Evolutionary conservation across 2,329 filamentous ascomycete genomes (phyloP), one percentile per base, ranked within the genome.

Genomic region (Calonectria pauciramosa): DNA sequence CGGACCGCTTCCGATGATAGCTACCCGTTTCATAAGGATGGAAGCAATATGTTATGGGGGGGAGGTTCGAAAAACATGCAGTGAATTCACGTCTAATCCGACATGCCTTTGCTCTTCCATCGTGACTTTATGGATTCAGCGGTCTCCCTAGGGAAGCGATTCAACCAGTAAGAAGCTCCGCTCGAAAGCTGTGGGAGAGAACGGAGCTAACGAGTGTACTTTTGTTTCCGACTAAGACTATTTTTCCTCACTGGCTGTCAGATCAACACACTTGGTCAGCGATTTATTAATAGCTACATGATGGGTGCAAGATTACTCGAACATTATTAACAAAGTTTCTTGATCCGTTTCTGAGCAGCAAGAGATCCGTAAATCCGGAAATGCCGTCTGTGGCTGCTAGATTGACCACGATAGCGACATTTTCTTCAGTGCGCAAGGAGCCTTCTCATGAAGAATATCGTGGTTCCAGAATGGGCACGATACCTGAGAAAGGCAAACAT

Each of bases 301-400:
- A 10, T 47, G 44, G 44, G 11, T 10, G 18, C 44, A 13, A n/a
- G 20, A 47, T 47, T 47, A 47, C 20, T 2, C 11, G 10, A 11
- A 10, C n/a, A 47, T 47, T 47, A 23, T 47, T 47, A 47, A n/a
- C n/a, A 47, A 7, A 47, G 20, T 47, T 47, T 47, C n/a, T 47
- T 47, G 23, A 13, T 47, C 2, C 3, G 8, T 2, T 47, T 3
- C 10, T 8, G n/a, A 44, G 41, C n/a, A 47, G 23, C n/a, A 23
- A 23, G 20, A 18, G 3, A 2, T 47, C 41, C 20, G 8, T 47
- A 2, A n/a, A 47, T 23, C 44, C n/a, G 10, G 8, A 23, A 47
- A 13, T n/a, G 20, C 3, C 2, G 3, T 13, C 1, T 10, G 10
- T 23, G 5, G 4, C n/a, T 10, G 10, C n/a, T 13, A 47, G 3